These are phyloP conservation scores for Lactarius psammicola DNA, from an alignment of 768 basidiomycete genomes.

Conservation along the genomic window DNA sequence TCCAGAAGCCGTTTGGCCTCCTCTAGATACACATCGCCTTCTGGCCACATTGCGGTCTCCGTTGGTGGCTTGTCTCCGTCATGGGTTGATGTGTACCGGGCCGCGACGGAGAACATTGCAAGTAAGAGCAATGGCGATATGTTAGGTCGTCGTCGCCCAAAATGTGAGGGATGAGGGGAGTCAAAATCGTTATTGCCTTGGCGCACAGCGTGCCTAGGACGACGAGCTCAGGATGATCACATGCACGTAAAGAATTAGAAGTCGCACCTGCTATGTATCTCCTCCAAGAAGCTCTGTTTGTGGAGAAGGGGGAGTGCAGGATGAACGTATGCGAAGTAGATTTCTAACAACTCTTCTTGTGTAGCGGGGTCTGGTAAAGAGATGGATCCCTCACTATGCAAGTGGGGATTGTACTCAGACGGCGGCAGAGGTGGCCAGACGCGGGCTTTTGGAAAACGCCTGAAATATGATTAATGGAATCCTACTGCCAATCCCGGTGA, in stretches of 20 bases:
- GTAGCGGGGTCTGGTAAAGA: conserved; percentile 54
- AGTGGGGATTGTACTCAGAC: conserved; percentile 30
- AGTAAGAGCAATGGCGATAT: conserved; percentile 69
- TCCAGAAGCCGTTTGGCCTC: conserved; percentile 67
- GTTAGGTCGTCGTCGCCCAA: conserved; percentile 43
- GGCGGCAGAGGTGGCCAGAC: conserved; percentile 72
- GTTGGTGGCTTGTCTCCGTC: conserved; percentile 38
- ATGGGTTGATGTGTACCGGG: conserved; percentile 55
- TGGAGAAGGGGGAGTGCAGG: conserved; percentile 74
- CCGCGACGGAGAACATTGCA: conserved; percentile 81
- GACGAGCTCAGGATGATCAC: not conserved
- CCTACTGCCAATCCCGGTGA: conserved; percentile 17
- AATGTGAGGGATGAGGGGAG: conserved; percentile 37
- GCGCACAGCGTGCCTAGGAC: conserved; percentile 28
- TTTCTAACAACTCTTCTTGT: conserved; percentile 67
- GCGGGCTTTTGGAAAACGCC: conserved; percentile 84
- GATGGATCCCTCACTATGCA: conserved; percentile 39
- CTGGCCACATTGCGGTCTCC: conserved; percentile 72
- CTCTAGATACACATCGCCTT: conserved; percentile 70
- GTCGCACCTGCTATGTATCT: conserved; percentile 45
- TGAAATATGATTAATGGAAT: conserved; percentile 35
- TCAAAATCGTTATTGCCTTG: conserved; percentile 32
- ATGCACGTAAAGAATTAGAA: not conserved
- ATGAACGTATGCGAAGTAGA: conserved; percentile 85
- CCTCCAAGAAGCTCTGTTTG: conserved; percentile 64